phyloP scores from a whole-genome alignment of 2,329 filamentous ascomycete species.

The Neospermospora avenae region DNA sequence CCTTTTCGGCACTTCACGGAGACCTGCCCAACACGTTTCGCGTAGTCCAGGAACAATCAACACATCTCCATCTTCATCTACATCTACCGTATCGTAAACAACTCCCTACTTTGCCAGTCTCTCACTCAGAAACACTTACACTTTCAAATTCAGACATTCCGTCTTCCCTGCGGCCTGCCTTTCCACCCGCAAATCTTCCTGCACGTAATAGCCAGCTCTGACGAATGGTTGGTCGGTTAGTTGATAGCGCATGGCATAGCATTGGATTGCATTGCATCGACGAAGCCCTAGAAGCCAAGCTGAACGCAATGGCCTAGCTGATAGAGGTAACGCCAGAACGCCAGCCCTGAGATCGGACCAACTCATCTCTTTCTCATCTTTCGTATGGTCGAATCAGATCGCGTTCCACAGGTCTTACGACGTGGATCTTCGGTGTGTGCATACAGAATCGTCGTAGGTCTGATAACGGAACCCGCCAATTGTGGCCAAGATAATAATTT shows the following conservation, averaged over 20 bases:
- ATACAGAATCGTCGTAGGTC: background rate
- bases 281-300: background rate
- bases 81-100: background rate
- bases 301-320: too few relatives aligned
- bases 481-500: too few relatives aligned
- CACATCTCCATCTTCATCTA: background rate
- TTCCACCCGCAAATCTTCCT: background rate
- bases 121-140: background rate
- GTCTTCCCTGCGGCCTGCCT: background rate
- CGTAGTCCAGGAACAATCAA: too few relatives aligned
- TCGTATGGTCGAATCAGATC: constrained; percentile 11
- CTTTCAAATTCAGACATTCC: background rate
- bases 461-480: background rate
- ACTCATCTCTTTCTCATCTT: constrained; percentile 4
- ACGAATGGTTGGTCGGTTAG: constrained; percentile 11
- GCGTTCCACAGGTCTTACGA: constrained; percentile 9
- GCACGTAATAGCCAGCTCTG: constrained; percentile 8
- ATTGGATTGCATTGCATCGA: background rate
- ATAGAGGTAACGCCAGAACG: background rate
- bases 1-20: constrained; percentile 3
- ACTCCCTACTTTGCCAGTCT: background rate
- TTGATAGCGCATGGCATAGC: background rate
- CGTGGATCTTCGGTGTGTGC: background rate
- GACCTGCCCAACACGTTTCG: background rate
- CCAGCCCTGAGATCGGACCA: background rate